Conservation (phyloP, 2,329 filamentous ascomycete species). For the Talaromyces sp. region DNA sequence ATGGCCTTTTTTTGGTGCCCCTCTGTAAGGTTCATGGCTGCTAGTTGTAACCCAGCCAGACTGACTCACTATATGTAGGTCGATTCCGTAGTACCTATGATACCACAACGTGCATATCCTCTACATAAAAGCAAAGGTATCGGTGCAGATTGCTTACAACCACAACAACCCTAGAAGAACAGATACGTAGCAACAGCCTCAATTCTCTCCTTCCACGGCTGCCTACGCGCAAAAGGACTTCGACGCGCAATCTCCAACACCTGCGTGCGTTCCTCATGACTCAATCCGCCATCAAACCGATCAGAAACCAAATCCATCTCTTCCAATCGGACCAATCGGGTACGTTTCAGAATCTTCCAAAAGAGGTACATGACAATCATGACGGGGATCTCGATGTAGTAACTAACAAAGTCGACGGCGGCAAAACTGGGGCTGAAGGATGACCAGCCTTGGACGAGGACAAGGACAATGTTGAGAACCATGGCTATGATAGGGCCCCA, state of each 20-base stretch:
- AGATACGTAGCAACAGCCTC: conserved; percentile 41
- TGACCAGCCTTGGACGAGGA: conserved; percentile 61
- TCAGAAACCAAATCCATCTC: conserved; percentile 56
- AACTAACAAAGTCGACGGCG: conserved; percentile 61
- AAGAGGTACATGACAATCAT: conserved; percentile 56
- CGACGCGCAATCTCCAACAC: conserved; percentile 14
- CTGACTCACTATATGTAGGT: background rate
- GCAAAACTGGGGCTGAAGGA: conserved; percentile 61
- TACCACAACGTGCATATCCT: background rate
- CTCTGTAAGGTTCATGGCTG: background rate
- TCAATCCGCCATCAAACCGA: conserved; percentile 30
- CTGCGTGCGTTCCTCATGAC: conserved; percentile 14
- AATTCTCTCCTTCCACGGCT: conserved; percentile 26
- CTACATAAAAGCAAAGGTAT: background rate
- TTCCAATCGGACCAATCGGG: conserved; percentile 45
- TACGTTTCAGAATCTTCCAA: conserved; percentile 56
- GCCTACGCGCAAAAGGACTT: conserved; percentile 21
- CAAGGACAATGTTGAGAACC: conserved; percentile 58
- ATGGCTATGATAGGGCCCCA: conserved; percentile 59
- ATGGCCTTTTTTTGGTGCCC: background rate
- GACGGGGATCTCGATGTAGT: conserved; percentile 62
- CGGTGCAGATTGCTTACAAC: background rate
- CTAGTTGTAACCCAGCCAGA: too few species aligned
- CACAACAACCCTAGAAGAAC: conserved; percentile 31
- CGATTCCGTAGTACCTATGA: background rate